Evolutionary conservation across 169 alveolate species (phyloP).

Genomic region (Cytauxzoon felis): DNA sequence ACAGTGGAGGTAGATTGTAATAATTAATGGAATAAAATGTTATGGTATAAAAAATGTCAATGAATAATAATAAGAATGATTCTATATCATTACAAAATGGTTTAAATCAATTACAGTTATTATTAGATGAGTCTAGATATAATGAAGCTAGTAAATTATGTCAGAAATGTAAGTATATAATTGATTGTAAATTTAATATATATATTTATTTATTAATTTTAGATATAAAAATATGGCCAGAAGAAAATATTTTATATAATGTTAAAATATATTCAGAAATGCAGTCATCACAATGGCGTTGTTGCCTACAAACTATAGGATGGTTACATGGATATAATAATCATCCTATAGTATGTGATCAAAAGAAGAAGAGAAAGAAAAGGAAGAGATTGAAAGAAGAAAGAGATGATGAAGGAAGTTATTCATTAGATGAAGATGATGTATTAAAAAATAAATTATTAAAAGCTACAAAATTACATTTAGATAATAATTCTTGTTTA

Average conservation of each 20-base stretch:
- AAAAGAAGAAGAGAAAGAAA: neutral
- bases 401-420: no score
- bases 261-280: conserved; percentile 54
- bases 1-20: neutral
- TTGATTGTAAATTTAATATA: neutral
- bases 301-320: conserved; percentile 56
- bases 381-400: no score
- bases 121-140: conserved; percentile 27
- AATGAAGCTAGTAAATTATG: conserved; percentile 41
- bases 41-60: neutral
- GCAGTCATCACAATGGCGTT: conserved; percentile 53
- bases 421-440: neutral
- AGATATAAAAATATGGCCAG: conserved; percentile 16
- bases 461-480: conserved; percentile 32
- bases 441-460: neutral
- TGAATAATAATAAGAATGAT: neutral
- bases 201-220: neutral
- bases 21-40: neutral
- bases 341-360: conserved; percentile 21
- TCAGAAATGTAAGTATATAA: conserved; percentile 3
- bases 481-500: conserved; percentile 33
- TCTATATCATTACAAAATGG: conserved; percentile 6
- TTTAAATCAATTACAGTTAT: conserved; percentile 2
- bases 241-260: conserved; percentile 39
- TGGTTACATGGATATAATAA: conserved; percentile 37